Evolutionary conservation across 148 eudicot species (phyloP).

Genomic region (Arbutus unedo): DNA sequence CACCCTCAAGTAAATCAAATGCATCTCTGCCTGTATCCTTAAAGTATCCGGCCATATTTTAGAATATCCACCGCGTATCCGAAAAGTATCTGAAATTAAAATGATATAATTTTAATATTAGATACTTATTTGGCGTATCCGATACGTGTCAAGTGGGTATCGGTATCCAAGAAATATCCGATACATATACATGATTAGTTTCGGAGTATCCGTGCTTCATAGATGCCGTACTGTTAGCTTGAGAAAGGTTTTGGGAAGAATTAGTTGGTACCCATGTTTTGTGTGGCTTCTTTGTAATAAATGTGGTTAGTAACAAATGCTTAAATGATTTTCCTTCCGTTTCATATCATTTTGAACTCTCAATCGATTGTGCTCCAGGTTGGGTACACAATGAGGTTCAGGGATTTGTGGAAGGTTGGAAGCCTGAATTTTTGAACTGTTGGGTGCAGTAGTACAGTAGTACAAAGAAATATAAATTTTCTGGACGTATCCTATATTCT

Average conservation of each 20-base stretch:
- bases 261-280: background rate
- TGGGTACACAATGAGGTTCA: constrained; percentile 9
- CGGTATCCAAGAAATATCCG: no score
- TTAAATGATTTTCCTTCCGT: background rate
- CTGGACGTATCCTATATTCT: background rate
- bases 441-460: background rate
- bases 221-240: background rate
- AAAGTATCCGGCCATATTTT: no score
- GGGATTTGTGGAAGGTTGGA: background rate
- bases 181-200: no score
- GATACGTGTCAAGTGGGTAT: no score
- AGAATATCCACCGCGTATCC: no score
- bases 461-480: background rate
- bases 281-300: background rate
- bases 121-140: no score
- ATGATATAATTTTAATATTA: no score
- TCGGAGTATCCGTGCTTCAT: no score
- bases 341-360: background rate
- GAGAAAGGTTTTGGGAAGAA: background rate
- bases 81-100: no score
- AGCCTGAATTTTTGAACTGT: background rate
- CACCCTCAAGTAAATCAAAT: no score
- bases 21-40: no score
- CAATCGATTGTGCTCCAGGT: background rate
- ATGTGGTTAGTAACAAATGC: background rate